phyloP scores from a whole-genome alignment of 2,329 filamentous ascomycete species.

The Neocatenulostroma microsporum region DNA sequence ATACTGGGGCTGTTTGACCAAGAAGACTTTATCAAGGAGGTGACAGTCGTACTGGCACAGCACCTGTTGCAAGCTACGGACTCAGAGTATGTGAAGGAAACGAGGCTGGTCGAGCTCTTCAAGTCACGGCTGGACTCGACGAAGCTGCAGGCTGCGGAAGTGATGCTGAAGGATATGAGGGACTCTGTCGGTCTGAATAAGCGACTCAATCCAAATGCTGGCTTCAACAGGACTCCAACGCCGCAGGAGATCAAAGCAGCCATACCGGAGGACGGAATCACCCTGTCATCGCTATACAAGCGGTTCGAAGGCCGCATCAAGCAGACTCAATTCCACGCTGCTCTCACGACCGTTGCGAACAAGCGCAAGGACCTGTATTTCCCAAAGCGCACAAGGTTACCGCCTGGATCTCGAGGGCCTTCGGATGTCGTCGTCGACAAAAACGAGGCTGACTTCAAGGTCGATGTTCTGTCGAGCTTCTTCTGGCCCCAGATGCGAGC shows the following conservation, averaged over 20 bases:
- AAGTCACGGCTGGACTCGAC: conserved; percentile 83
- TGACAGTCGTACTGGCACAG: conserved; percentile 82
- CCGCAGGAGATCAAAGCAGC: conserved; percentile 27
- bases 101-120: conserved; percentile 74
- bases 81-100: conserved; percentile 64
- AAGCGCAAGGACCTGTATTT: conserved; percentile 23
- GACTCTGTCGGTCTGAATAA: conserved; percentile 62
- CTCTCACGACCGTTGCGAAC: conserved; percentile 21
- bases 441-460: conserved; percentile 48
- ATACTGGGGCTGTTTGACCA: conserved; percentile 81
- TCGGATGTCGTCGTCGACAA: neutral
- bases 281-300: conserved; percentile 24
- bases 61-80: conserved; percentile 60
- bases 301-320: conserved; percentile 22
- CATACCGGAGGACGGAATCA: conserved; percentile 31
- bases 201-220: conserved; percentile 26
- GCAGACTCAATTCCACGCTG: conserved; percentile 18
- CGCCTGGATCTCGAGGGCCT: conserved; percentile 7
- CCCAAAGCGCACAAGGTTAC: conserved; percentile 22
- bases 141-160: conserved; percentile 84
- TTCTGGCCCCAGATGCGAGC: conserved; percentile 84
- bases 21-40: conserved; percentile 91
- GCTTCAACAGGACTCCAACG: conserved; percentile 16
- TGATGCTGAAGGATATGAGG: conserved; percentile 90
- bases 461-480: conserved; percentile 81